These are phyloP conservation scores for Lolium perenne DNA, from an alignment of 176 grass and related monocot genomes.

Conservation along the genomic window DNA sequence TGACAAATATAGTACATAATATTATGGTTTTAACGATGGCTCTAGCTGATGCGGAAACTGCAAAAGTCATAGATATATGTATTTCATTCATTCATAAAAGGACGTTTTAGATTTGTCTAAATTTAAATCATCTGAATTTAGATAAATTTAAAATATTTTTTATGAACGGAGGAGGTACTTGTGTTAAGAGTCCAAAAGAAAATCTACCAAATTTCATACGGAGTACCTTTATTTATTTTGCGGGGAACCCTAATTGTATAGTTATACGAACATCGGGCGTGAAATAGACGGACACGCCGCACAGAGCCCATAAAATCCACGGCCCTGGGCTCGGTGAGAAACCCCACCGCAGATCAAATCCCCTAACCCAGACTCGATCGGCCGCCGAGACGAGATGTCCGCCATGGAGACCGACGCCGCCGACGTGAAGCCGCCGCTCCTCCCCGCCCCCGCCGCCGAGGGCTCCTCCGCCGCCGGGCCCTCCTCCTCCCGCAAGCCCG, in stretches of 20 bases:
- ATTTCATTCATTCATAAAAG: too few relatives aligned
- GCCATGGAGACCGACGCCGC: conserved; percentile 81
- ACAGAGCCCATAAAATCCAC: background rate
- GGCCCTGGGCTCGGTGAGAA: background rate
- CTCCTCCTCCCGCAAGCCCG: conserved; percentile 68
- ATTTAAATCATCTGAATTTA: too few relatives aligned
- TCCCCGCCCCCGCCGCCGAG: conserved; percentile 59
- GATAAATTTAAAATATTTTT: too few relatives aligned
- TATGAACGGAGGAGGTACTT: too few relatives aligned
- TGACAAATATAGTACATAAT: too few relatives aligned
- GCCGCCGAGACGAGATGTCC: conserved; percentile 48
- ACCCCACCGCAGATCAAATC: background rate
- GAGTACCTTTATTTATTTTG: background rate
- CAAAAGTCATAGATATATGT: too few relatives aligned
- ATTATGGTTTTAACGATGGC: too few relatives aligned
- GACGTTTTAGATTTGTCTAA: too few relatives aligned
- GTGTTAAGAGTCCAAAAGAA: background rate
- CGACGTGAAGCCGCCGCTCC: conserved; percentile 53
- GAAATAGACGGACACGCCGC: background rate
- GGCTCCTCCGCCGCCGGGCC: conserved; percentile 56
- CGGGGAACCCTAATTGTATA: background rate
- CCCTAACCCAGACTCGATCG: background rate
- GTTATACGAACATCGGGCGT: background rate
- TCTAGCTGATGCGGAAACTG: too few relatives aligned
- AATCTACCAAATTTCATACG: background rate